Evolutionary conservation across 2,329 filamentous ascomycete genomes (phyloP), one percentile per base, ranked within the genome.

Genomic region (Xylaria sp.): DNA sequence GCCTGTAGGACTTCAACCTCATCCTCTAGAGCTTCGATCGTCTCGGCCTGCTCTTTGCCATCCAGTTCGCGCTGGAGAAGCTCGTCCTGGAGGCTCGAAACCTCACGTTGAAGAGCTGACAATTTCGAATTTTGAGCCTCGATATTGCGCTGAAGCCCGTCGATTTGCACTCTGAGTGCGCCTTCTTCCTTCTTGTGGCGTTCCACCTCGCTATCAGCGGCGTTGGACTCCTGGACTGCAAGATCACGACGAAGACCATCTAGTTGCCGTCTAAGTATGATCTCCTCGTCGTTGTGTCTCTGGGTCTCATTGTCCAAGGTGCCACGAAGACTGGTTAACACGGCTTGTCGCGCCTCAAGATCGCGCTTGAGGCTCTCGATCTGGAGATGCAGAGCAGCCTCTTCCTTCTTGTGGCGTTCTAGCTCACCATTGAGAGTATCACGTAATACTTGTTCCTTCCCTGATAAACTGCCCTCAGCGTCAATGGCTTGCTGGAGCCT

Each of bases 1-100:
- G 83, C 81, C 73, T 92, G 89, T 14, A 94, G 77, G 28, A 92
- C 85, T 56, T 92, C 88, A n/a, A 92, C 82, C 73, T 93, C 91
- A 67, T 93, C 90, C 72, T 94, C 89, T 19, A 94, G 75, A 7
- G 83, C 83, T 60, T 90, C 85, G 1, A 88, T 80, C 73, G 88
- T 92, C 67, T 91, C 88, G 51, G 81, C 80, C 63, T 91, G 81
- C 0, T 82, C 74, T 67, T 87, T 84, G 71, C 87, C 83, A 67
- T 89, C 87, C 21, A 89, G 82, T 66, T 88, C 86, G 25, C 85
- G 85, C 52, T 89, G 81, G n/a, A 90, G 86, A 8, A 93, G 81
- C 59, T 92, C 88, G 66, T 93, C 90, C 57, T 85, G 86, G 8
- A 88, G 83, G 7, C 80, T 78, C 2, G 89, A 86, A 3, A 93